A percentile compares a stretch with the other conserved stretches of the same genome.
Evolutionary conservation across 352 stramenopile genomes (phyloP).

Genomic region (Pythium brassicae): DNA sequence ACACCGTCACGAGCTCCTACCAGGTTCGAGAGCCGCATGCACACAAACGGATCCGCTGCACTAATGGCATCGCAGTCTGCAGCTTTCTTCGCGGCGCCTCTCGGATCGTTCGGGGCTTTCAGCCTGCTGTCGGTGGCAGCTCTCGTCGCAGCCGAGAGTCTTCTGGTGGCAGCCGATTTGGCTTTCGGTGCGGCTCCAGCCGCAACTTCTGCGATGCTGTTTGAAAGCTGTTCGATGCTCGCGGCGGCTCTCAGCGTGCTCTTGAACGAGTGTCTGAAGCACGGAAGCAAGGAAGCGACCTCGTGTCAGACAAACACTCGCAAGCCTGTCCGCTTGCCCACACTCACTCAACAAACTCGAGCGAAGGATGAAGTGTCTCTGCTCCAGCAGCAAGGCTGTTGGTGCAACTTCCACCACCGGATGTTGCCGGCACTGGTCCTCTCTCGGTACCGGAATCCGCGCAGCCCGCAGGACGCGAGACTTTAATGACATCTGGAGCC

Average conservation of each 20-base stretch:
- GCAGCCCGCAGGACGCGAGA: not conserved
- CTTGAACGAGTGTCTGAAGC: conserved; percentile 27
- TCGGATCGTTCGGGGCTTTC: not conserved
- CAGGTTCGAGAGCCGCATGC: conserved; percentile 27
- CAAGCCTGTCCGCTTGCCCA: too few species aligned
- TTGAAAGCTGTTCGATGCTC: conserved; percentile 1
- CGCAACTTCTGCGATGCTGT: not conserved
- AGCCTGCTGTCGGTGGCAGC: conserved; percentile 1
- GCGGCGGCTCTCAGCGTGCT: conserved; percentile 18
- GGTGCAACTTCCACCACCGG: not conserved
- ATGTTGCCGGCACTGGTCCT: not conserved
- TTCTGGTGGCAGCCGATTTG: not conserved
- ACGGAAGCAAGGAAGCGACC: not conserved
- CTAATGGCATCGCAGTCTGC: not conserved
- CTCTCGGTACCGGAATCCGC: not conserved
- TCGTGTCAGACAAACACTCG: not conserved
- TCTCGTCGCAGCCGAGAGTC: not conserved
- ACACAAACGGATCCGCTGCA: conserved; percentile 28
- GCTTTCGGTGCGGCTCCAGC: not conserved
- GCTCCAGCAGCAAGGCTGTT: conserved; percentile 4
- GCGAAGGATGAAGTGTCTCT: conserved; percentile 8
- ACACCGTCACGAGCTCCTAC: conserved; percentile 6
- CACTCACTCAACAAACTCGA: conserved; percentile 28
- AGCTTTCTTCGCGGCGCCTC: not conserved
- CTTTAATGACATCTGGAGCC: not conserved